Base-by-base conservation (phyloP, 2,329 filamentous ascomycete species). In the Hypoxylon sp. region DNA sequence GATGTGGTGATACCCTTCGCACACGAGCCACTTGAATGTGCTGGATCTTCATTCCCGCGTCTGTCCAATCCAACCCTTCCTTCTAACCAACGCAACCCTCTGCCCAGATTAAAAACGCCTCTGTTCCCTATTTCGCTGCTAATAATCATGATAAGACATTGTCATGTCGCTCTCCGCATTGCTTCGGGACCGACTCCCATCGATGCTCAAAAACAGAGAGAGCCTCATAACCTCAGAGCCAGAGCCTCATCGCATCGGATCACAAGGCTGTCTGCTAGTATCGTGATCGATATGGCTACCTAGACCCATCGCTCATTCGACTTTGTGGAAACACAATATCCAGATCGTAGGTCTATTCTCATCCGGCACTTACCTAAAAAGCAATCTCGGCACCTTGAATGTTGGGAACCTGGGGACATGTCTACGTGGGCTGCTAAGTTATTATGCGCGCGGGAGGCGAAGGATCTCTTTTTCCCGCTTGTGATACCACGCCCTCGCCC, bases 1-100 rank as follows among this genome's bases (percentile, higher is more conserved):
- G 49, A 58, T 52, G 49, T 51, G 52, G 50, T 63, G 59, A 57
- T 60, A 57, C 58, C 46, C 45, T 60, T 53, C 44, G 34, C 46
- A 46, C 48, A 51, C 51, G 52, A 59, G 50, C 60, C 60, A 60
- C 44, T 61, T 45, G 51, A 57, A 62, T 43, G 44, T 36, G 44
- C 38, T 38, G 53, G 46, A 59, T 59, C 55, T 59, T 55, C 53
- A 47, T 36, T 48, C 48, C 49, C 37, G 50, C 30, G 21, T 55
- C 31, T 36, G 26, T 55, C 43, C 51, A 51, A 53, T 51, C 40
- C 47, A 29, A 52, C 21, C 21, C 21, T 6, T 25, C 21, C 21
- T 6, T 25, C 21, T 6, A 25, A 25, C 57, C 55, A 43, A 51
- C 48, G 43, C n/a, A 57, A 32, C 37, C 36, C 42, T 20, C 48